These are phyloP conservation scores for Auricularia sp. DNA, from an alignment of 768 basidiomycete genomes.

Conservation along the genomic window DNA sequence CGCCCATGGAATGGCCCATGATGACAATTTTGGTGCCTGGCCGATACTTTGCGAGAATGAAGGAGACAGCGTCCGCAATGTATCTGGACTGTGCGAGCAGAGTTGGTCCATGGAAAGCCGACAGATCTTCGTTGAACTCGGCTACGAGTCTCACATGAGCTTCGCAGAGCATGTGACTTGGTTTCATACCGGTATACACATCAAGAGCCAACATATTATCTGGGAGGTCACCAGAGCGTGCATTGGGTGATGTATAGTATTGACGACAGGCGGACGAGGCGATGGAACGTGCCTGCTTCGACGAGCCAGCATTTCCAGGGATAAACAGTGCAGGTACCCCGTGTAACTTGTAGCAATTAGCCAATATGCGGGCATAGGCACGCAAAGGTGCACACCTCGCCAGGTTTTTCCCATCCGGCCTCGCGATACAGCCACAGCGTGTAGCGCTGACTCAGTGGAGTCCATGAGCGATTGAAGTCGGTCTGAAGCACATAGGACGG, in stretches of 20 bases:
- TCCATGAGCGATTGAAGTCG: constrained; percentile 58
- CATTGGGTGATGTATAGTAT: constrained; percentile 54
- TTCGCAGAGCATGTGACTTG: neutral
- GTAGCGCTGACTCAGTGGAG: constrained; percentile 63
- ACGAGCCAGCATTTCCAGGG: constrained; percentile 95
- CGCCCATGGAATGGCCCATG: constrained; percentile 97
- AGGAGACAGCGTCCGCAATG: constrained; percentile 56
- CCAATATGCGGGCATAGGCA: neutral
- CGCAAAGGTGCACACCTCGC: constrained; percentile 34
- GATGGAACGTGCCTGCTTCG: constrained; percentile 87
- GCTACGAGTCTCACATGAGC: constrained; percentile 34
- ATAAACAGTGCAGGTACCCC: constrained; percentile 91
- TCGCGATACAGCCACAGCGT: constrained; percentile 89
- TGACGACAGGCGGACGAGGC: constrained; percentile 84
- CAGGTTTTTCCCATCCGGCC: constrained; percentile 60
- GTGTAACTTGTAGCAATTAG: constrained; percentile 17
- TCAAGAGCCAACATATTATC: constrained; percentile 53
- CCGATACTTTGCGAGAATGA: constrained; percentile 73
- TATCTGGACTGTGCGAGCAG: constrained; percentile 75
- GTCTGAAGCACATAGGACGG: constrained; percentile 76
- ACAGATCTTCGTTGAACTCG: constrained; percentile 95
- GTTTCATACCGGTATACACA: constrained; percentile 67
- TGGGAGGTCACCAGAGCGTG: constrained; percentile 44
- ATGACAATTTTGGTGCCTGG: constrained; percentile 55
- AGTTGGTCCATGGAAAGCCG: constrained; percentile 88